phyloP scores from a whole-genome alignment of 1,284 basidiomycete species.

The Cryptococcus jaspeensis region DNA sequence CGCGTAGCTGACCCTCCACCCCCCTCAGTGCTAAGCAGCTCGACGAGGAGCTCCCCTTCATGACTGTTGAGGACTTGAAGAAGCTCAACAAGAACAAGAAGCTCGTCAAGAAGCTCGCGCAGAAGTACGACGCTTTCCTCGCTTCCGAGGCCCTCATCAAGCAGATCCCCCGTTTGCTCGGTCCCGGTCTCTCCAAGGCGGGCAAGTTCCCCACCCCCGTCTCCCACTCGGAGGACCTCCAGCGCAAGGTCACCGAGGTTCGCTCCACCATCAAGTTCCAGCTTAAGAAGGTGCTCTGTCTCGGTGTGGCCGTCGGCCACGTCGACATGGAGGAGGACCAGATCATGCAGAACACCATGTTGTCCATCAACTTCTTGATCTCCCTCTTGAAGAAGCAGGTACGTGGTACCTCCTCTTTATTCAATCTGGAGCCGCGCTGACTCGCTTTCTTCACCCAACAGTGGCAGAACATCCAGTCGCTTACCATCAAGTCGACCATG shows the following conservation, averaged over 20 bases:
- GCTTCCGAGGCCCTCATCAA: constrained; percentile 98
- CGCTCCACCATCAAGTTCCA: constrained; percentile 99
- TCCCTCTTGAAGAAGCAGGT: constrained; percentile 94
- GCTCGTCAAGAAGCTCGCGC: constrained; percentile 99
- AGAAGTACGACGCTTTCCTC: constrained; percentile 99
- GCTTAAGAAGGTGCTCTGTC: constrained; percentile 98
- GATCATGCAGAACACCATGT: constrained; percentile 95
- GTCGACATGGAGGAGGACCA: constrained; percentile 98
- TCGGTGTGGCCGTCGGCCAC: constrained; percentile 98
- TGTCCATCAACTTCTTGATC: constrained; percentile 99
- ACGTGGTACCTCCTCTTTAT: constrained; percentile 4
- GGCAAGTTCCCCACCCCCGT: constrained; percentile 99
- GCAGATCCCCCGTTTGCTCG: constrained; percentile 97
- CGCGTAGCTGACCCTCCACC: neutral
- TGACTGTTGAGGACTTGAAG: constrained; percentile 99
- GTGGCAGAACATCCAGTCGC: constrained; percentile 99
- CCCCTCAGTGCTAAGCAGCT: constrained; percentile 47
- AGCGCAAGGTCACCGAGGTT: constrained; percentile 91
- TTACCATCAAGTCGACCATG: constrained; percentile 99
- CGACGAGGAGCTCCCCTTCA: constrained; percentile 59
- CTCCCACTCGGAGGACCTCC: constrained; percentile 87
- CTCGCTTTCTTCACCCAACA: constrained; percentile 42
- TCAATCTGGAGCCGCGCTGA: constrained; percentile 11
- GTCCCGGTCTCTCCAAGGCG: constrained; percentile 99
- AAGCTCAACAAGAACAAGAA: constrained; percentile 93